Conservation (phyloP, 1,139 yeast species). For the Sugiyamaella paludigena region DNA sequence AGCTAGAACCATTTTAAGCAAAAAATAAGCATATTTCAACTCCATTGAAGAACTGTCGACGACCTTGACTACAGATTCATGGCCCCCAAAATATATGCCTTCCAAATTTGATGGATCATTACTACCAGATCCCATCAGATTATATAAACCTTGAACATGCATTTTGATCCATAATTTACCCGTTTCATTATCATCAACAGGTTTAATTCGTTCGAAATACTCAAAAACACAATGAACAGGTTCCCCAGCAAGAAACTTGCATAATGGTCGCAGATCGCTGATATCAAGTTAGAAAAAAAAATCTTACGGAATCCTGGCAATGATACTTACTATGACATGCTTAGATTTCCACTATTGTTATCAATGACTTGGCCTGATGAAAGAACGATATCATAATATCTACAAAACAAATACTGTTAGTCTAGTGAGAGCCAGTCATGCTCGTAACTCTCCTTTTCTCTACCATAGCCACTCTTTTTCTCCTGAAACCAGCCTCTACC, state of each 20-base stretch:
- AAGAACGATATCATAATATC: slow-evolving; percentile 31
- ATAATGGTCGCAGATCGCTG: slow-evolving; percentile 33
- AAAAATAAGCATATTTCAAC: slow-evolving; percentile 30
- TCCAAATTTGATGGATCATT: slow-evolving; percentile 29
- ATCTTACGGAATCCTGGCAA: slow-evolving; percentile 7
- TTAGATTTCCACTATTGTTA: slow-evolving; percentile 32
- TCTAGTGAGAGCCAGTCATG: too few species aligned
- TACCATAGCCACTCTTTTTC: neutral
- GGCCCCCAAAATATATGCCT: slow-evolving; percentile 27
- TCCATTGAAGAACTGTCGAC: slow-evolving; percentile 24
- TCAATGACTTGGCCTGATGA: slow-evolving; percentile 33
- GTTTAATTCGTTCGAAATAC: slow-evolving; percentile 26
- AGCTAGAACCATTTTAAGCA: slow-evolving; percentile 28
- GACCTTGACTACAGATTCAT: slow-evolving; percentile 18
- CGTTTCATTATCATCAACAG: slow-evolving; percentile 27
- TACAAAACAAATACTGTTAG: too few species aligned
- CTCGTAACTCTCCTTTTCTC: neutral
- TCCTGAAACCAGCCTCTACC: neutral
- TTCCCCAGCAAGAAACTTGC: slow-evolving; percentile 34
- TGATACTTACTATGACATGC: slow-evolving; percentile 28
- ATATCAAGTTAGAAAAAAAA: too few species aligned
- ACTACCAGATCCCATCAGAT: slow-evolving; percentile 29
- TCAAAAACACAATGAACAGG: slow-evolving; percentile 31
- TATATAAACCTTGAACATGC: slow-evolving; percentile 30
- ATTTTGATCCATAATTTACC: slow-evolving; percentile 35